Evolutionary conservation across 2,329 filamentous ascomycete species (phyloP).

Genomic region (Lachnellula arida): DNA sequence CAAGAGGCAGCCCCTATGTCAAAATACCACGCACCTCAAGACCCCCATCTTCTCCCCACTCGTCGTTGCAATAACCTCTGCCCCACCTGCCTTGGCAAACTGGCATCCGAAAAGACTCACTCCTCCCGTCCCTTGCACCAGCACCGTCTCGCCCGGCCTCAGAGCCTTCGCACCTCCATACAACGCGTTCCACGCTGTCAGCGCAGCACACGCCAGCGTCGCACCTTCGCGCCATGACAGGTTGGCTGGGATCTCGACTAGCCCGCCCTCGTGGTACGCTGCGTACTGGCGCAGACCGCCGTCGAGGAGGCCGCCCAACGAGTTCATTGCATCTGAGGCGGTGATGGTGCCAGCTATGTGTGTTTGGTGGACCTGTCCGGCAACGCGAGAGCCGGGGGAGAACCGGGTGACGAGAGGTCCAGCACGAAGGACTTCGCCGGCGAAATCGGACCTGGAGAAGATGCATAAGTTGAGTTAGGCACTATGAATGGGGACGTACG

Average conservation of each 20-base stretch:
- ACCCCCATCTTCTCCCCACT: slow-evolving; percentile 51
- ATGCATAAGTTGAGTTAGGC: neutral
- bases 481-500: neutral
- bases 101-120: slow-evolving; percentile 36
- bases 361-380: neutral
- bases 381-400: neutral
- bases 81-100: slow-evolving; percentile 45
- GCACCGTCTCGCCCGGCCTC: slow-evolving; percentile 30
- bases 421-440: neutral
- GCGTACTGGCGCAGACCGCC: slow-evolving; percentile 39
- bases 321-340: neutral
- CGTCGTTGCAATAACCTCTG: slow-evolving; percentile 54
- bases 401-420: neutral
- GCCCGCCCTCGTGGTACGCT: slow-evolving; percentile 37
- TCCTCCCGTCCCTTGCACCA: slow-evolving; percentile 40
- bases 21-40: slow-evolving; percentile 41
- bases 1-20: too few relatives aligned
- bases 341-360: neutral
- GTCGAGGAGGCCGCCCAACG: slow-evolving; percentile 1
- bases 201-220: slow-evolving; percentile 44
- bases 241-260: slow-evolving; percentile 50
- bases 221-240: slow-evolving; percentile 41
- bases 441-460: neutral
- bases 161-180: slow-evolving; percentile 38
- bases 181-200: slow-evolving; percentile 50